phyloP scores from a whole-genome alignment of 768 basidiomycete species.

The Russula lepida region DNA sequence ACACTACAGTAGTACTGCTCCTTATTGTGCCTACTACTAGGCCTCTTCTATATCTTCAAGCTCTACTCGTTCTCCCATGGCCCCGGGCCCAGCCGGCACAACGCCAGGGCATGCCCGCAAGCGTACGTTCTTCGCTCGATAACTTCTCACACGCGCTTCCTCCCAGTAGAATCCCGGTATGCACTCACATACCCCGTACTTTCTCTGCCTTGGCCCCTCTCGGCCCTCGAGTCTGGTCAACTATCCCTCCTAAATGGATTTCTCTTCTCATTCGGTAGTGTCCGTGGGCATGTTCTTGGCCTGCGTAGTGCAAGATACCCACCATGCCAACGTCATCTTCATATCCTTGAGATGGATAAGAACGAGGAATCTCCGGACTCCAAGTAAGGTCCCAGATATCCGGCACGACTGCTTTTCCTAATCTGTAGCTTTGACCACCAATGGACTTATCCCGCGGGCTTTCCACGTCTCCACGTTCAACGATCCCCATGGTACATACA shows the following conservation, averaged over 20 bases:
- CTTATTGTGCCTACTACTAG: not conserved
- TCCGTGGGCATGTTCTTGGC: slow-evolving; percentile 36
- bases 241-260: slow-evolving; percentile 43
- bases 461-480: slow-evolving; percentile 79
- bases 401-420: not conserved
- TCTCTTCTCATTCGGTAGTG: slow-evolving; percentile 48
- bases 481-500: slow-evolving; percentile 58
- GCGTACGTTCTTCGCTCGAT: not conserved
- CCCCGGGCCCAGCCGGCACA: slow-evolving; percentile 1
- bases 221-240: slow-evolving; percentile 38
- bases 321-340: slow-evolving; percentile 63
- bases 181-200: slow-evolving; percentile 1
- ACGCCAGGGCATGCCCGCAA: slow-evolving; percentile 39
- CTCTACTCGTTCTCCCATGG: not conserved
- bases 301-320: slow-evolving; percentile 44
- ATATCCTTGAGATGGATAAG: slow-evolving; percentile 41
- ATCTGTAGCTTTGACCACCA: slow-evolving; percentile 45
- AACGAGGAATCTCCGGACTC: slow-evolving; percentile 36
- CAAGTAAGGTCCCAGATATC: not conserved
- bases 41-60: not conserved
- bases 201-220: slow-evolving; percentile 45
- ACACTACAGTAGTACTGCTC: too few species aligned
- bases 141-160: not conserved
- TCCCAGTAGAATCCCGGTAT: not conserved
- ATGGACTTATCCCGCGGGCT: slow-evolving; percentile 56